Base-by-base conservation (phyloP, 495 filamentous ascomycete species). In the Corynascus novoguineensis region DNA sequence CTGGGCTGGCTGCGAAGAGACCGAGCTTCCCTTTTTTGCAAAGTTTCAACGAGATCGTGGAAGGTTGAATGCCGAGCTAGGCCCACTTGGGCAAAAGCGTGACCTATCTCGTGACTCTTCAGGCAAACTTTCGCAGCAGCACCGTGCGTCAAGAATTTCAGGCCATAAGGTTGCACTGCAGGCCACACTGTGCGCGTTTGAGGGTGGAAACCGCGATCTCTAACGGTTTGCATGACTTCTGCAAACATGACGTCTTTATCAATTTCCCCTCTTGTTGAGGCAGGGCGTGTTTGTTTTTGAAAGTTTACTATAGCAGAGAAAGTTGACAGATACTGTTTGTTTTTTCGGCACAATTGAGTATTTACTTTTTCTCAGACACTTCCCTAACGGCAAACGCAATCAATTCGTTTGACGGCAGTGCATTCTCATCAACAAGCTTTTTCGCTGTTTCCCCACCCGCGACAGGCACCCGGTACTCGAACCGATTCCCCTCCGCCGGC, bases 391-490 rank as follows among this genome's bases (percentile, higher is more conserved):
- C 42, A 28, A 66, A 77, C 7, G 52, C 53, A 50, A 92, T 78
- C 79, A 91, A 83, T 63, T 66, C 71, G 67, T 93, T 92, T 49
- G 82, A 85, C 27, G 68, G 65, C 25, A 81, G 74, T 9, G 68
- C 71, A 42, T 81, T 77, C 59, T 87, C 81, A 64, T 89, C 79
- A 10, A 81, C 65, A 57, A 92, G 76, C 59, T 90, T 86, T 31
- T 68, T 70, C 5, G 89, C 87, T 11, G 80, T 79, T 61, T 89
- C 85, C 1, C 71, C 68, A 0, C 88, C 89, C 3, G 84, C 81
- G 28, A 91, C 82, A 1, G 90, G 90, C 40, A 95, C 71, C 8
- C 71, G 66, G 42, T 84, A 84, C 65, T 87, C 83, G 31, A 81
- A 78, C 22, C 65, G 66, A 45, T 77, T 76, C 0, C 74, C 78